Evolutionary conservation across 2,329 filamentous ascomycete genomes (phyloP), one percentile per base, ranked within the genome.

Genomic region (Cercospora citrullina): DNA sequence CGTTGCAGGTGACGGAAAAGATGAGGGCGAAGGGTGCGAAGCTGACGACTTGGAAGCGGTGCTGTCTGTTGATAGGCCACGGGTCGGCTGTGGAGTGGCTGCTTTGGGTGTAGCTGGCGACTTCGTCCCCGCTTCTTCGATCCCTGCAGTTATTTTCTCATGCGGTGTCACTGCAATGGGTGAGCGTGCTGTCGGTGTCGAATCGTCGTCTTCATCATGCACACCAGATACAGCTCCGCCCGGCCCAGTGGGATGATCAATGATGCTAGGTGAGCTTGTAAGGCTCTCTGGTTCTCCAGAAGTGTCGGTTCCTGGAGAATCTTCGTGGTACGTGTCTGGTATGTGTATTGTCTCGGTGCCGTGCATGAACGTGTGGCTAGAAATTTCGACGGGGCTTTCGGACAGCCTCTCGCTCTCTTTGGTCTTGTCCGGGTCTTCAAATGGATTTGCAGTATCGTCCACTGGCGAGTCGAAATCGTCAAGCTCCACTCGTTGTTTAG

Each of bases 311-410:
- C 68, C 68, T 5, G 68, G 68, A 7, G 65, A 68, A 8, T 72
- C 69, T 12, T 72, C 70, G 39, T 65, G 68, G 28, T 68, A 72
- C 2, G 69, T 69, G 64, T 70, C 73, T 1, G 78, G 78, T 7
- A 79, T 79, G 57, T 79, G 78, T 10, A 79, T 73, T 31, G 73
- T 73, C 61, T 79, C 78, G 6, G 78, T 79, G 36, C 77, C 78
- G 62, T 79, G 77, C 77, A 79, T 79, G 68, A 78, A 78, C 12
- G 75, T 76, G 39, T 79, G 76, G 1, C 88, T 86, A 16, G 88
- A 89, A 4, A 90, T 84, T 69, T 89, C 83, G 5, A 90, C 84
- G 3, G 90, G 90, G 9, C 90, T 92, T 75, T 91, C 90, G 5
- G 88, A 88, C 31, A 88, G 76, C 48, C 86, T 82, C 60, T 86